Evolutionary conservation across 2,329 filamentous ascomycete species (phyloP).

Genomic region (Cladosporium oxysporum): DNA sequence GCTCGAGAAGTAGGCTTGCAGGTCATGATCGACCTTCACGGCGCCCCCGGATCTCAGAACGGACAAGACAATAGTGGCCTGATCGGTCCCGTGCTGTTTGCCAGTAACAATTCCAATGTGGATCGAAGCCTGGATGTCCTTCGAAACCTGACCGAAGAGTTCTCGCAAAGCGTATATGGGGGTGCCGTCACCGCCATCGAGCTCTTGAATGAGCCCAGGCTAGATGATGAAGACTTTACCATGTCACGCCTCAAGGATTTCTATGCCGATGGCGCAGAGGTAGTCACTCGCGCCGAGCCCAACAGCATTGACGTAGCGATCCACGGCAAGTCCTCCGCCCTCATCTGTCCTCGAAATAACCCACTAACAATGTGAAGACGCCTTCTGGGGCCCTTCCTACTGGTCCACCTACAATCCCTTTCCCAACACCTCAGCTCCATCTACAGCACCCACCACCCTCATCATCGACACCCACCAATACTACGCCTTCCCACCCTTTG

Average conservation of each 20-base stretch:
- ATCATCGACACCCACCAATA: slow-evolving; percentile 32
- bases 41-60: slow-evolving; percentile 58
- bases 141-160: slow-evolving; percentile 30
- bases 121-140: slow-evolving; percentile 29
- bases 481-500: slow-evolving; percentile 31
- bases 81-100: slow-evolving; percentile 25
- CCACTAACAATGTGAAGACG: slow-evolving; percentile 18
- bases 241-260: slow-evolving; percentile 14
- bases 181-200: slow-evolving; percentile 56
- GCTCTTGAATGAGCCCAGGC: slow-evolving; percentile 58
- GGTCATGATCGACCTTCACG: slow-evolving; percentile 58
- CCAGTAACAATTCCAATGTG: slow-evolving; percentile 26
- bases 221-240: slow-evolving; percentile 13
- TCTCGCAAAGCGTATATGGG: slow-evolving; percentile 57
- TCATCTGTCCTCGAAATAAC: background rate
- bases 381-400: slow-evolving; percentile 29
- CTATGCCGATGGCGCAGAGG: slow-evolving; percentile 11
- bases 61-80: slow-evolving; percentile 63
- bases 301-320: slow-evolving; percentile 28
- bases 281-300: slow-evolving; percentile 18
- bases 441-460: slow-evolving; percentile 10
- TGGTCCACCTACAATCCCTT: slow-evolving; percentile 29
- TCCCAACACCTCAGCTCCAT: slow-evolving; percentile 14
- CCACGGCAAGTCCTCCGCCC: slow-evolving; percentile 22
- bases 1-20: slow-evolving; percentile 28